A percentile compares a stretch with the other conserved stretches of the same genome.
phyloP scores from a whole-genome alignment of 2,329 filamentous ascomycete species.

The Pezicula neosporulosa region DNA sequence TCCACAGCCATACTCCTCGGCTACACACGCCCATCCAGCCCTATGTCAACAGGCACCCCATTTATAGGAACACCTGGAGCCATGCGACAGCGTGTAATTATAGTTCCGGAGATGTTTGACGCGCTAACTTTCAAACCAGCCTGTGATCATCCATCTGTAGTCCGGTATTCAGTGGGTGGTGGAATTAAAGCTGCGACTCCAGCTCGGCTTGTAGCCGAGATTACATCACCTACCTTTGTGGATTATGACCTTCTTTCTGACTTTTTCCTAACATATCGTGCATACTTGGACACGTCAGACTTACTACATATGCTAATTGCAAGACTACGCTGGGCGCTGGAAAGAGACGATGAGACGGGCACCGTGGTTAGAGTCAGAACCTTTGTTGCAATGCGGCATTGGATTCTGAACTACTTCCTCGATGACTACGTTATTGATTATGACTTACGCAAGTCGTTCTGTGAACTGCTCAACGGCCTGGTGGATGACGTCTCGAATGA shows the following conservation, averaged over 20 bases:
- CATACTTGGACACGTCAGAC: conserved; percentile 75
- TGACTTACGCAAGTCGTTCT: conserved; percentile 73
- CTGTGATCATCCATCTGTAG: conserved; percentile 76
- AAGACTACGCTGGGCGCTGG: conserved; percentile 82
- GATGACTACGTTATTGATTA: conserved; percentile 87
- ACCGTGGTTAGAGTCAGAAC: conserved; percentile 93
- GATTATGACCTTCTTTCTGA: conserved; percentile 97
- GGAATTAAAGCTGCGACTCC: conserved; percentile 88
- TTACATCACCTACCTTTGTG: conserved; percentile 91
- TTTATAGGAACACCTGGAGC: conserved; percentile 10
- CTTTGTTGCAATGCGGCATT: conserved; percentile 92
- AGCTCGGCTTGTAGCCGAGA: conserved; percentile 87
- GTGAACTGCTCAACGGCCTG: conserved; percentile 71
- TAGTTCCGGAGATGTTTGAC: conserved; percentile 79
- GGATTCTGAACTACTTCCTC: conserved; percentile 96
- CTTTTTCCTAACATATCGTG: conserved; percentile 93
- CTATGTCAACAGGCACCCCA: conserved; percentile 6
- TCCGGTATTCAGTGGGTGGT: conserved; percentile 73
- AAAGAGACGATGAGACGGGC: conserved; percentile 75
- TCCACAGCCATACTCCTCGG: conserved; percentile 16
- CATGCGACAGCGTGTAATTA: conserved; percentile 31
- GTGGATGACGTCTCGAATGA: conserved; percentile 51
- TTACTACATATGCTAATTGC: conserved; percentile 82
- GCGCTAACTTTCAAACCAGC: conserved; percentile 71
- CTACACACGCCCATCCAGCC: conserved; percentile 8